Evolutionary conservation across 2,329 filamentous ascomycete species (phyloP), one percentile per base, ranked within the genome.

Genomic region (Cladosporium sp.): DNA sequence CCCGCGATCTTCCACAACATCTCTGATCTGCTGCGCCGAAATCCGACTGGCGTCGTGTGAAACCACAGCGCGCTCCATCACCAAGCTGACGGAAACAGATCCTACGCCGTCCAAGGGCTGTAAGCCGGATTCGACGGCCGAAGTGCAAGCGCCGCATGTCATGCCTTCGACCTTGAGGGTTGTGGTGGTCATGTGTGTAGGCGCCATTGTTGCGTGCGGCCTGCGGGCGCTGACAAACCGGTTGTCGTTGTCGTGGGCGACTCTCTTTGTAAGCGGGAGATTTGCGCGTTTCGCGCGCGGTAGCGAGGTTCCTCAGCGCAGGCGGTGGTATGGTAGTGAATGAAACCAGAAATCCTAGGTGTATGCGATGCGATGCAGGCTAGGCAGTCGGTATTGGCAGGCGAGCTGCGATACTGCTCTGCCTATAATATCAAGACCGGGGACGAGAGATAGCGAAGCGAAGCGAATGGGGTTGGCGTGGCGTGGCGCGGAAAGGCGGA

Each of bases 11-110:
- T 96, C 89, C 57, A 96, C 92, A 36, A 88, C 88, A 54, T 95
- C 88, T 65, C 81, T 80, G 51, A 97, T 80, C 57, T 84, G 72
- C 30, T 90, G 85, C 53, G 89, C 82, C 11, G 88, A 74, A 49
- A 97, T 80, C 54, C 78, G 78, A 46, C 79, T 72, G 2, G 88
- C 85, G 68, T 98, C 85, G 72, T 98, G 93, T 68, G 89, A 85
- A 33, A 97, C 77, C 35, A 97, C 91, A 13, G 92, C 93, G 53
- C 92, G 84, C 70, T 95, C 91, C 88, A 97, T 95, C 56, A 95
- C 88, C 62, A 98, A 74, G 69, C 89, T 95, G 61, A 98, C 86
- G 2, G 90, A 94, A 38, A 97, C 89, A 59, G 79, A 90, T 53
- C 87, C 88, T 3, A 93, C 84, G 51, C 93, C 92, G 35, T 85